Evolutionary conservation across 345 rosid species (phyloP).

Genomic region (Tarenaya hassleriana): DNA sequence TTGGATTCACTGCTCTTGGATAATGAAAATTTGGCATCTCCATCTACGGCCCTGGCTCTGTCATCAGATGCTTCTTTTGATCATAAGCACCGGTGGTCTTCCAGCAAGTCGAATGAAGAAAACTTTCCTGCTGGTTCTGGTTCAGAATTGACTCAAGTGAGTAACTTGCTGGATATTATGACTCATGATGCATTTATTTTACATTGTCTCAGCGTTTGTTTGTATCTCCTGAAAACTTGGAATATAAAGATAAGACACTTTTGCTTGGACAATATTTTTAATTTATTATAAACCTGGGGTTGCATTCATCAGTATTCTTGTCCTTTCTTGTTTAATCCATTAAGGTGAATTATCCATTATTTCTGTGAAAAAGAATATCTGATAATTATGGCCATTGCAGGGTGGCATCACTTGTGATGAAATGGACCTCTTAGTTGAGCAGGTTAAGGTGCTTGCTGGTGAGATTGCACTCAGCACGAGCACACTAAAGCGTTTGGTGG

Average conservation of each 20-base stretch:
- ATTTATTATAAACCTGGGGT: no score
- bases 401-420: conserved; percentile 64
- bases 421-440: conserved; percentile 83
- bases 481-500: conserved; percentile 74
- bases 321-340: not conserved
- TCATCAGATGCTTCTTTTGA: conserved; percentile 39
- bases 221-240: no score
- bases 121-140: conserved; percentile 51
- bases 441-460: conserved; percentile 86
- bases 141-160: conserved; percentile 51
- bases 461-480: conserved; percentile 80
- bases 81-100: conserved; percentile 45
- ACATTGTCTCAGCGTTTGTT: no score
- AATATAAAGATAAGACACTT: no score
- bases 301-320: conserved; percentile 1
- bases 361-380: not conserved
- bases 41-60: conserved; percentile 30
- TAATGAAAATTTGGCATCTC: conserved; percentile 38
- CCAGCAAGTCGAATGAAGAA: conserved; percentile 67
- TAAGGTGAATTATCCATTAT: not conserved
- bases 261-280: no score
- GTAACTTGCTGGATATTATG: conserved; percentile 24
- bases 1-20: conserved; percentile 44
- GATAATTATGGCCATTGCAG: conserved; percentile 27
- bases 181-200: not conserved